Evolutionary conservation across 495 filamentous ascomycete species (phyloP).

Genomic region (Cetradonia linearis): DNA sequence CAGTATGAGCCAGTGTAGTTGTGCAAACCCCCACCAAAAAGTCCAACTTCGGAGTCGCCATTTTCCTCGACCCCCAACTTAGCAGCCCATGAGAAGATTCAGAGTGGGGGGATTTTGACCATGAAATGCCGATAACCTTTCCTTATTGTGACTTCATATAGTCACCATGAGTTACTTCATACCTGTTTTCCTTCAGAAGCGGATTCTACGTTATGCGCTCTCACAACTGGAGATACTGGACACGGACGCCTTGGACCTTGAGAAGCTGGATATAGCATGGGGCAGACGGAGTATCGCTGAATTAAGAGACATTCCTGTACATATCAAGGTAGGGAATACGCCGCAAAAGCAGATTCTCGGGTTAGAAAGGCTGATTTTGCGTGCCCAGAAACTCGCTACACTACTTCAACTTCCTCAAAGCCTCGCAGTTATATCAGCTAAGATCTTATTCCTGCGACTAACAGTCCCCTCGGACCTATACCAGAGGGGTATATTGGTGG

Average conservation of each 20-base stretch:
- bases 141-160: constrained; percentile 1
- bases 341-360: neutral
- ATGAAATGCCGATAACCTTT: neutral
- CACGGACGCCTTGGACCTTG: constrained; percentile 64
- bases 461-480: constrained; percentile 76
- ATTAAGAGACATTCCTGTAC: constrained; percentile 68
- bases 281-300: constrained; percentile 70
- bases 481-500: constrained; percentile 63
- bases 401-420: constrained; percentile 60
- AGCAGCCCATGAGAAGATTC: neutral
- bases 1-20: neutral
- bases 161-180: constrained; percentile 46
- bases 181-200: constrained; percentile 71
- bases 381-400: constrained; percentile 57
- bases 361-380: constrained; percentile 21
- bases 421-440: constrained; percentile 59
- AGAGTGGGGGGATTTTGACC: neutral
- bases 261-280: constrained; percentile 66
- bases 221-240: constrained; percentile 74
- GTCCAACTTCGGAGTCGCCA: neutral
- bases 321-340: constrained; percentile 49
- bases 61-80: neutral
- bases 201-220: constrained; percentile 68
- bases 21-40: neutral
- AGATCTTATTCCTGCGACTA: constrained; percentile 57